These are phyloP conservation scores for Venturia effusa DNA, from an alignment of 2,329 filamentous ascomycete species.

Conservation along the genomic window DNA sequence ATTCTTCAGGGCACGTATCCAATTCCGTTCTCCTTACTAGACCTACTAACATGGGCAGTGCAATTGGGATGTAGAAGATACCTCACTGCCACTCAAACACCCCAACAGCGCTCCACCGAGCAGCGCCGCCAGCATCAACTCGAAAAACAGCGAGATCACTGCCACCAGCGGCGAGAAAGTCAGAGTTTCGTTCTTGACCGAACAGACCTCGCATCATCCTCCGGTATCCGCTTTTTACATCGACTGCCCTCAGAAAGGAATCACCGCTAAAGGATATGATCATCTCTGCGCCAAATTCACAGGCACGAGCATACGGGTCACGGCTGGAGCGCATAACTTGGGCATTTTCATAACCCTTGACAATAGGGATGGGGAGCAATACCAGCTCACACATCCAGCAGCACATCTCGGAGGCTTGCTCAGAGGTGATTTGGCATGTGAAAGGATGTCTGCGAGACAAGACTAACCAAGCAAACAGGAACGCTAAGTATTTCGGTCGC, in stretches of 20 bases:
- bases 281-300: constrained; percentile 98
- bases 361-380: constrained; percentile 73
- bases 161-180: constrained; percentile 35
- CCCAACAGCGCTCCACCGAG: constrained; percentile 31
- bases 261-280: constrained; percentile 82
- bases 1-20: constrained; percentile 73
- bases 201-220: constrained; percentile 96
- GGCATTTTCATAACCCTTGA: constrained; percentile 89
- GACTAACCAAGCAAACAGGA: constrained; percentile 28
- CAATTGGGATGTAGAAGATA: constrained; percentile 87
- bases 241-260: constrained; percentile 80
- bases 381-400: constrained; percentile 89
- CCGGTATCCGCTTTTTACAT: constrained; percentile 94
- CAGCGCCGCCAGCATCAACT: constrained; percentile 25
- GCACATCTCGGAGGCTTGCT: constrained; percentile 84
- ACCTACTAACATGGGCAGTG: constrained; percentile 45
- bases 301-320: constrained; percentile 84
- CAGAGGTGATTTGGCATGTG: constrained; percentile 37
- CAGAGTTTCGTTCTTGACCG: constrained; percentile 85
- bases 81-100: constrained; percentile 48
- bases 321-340: constrained; percentile 83
- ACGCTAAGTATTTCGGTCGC: constrained; percentile 84
- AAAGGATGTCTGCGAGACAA: background rate
- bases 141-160: constrained; percentile 23
- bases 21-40: background rate